Evolutionary conservation across 371 early-diverging fungal genomes (phyloP).

Genomic region (Mucor velutinosus): DNA sequence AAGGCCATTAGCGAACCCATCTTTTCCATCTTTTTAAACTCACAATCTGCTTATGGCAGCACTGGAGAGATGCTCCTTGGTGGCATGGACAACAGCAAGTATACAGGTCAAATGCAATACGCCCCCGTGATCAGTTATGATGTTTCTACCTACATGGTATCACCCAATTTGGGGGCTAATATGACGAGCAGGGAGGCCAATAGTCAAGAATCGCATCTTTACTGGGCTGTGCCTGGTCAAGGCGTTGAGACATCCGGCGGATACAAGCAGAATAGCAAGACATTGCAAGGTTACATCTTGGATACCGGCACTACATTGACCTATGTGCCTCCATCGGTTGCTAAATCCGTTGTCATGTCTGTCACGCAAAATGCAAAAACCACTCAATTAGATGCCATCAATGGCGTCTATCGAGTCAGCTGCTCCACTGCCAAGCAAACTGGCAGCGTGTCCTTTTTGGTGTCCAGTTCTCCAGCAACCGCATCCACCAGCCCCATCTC

Average conservation of each 20-base stretch:
- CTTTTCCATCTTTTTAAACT: slow-evolving; percentile 46
- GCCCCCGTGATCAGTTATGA: slow-evolving; percentile 40
- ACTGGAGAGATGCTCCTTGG: slow-evolving; percentile 65
- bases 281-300: slow-evolving; percentile 34
- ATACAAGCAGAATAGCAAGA: not conserved
- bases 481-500: slow-evolving; percentile 18
- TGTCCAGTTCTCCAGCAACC: slow-evolving; percentile 10
- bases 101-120: slow-evolving; percentile 52
- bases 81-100: slow-evolving; percentile 56
- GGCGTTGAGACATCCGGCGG: slow-evolving; percentile 5
- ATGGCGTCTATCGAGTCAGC: slow-evolving; percentile 35
- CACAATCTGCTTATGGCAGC: slow-evolving; percentile 28
- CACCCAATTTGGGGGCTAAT: slow-evolving; percentile 12
- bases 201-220: not conserved
- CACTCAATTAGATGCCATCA: slow-evolving; percentile 28
- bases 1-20: slow-evolving; percentile 39
- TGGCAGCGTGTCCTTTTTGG: slow-evolving; percentile 15
- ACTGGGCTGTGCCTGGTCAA: slow-evolving; percentile 23
- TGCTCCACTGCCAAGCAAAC: slow-evolving; percentile 25
- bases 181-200: not conserved
- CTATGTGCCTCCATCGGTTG: slow-evolving; percentile 33
- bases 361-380: slow-evolving; percentile 22
- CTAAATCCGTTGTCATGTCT: slow-evolving; percentile 29
- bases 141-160: not conserved
- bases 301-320: slow-evolving; percentile 52